Evolutionary conservation across 1,139 yeast species (phyloP).

Genomic region (Zygoascus hellenicus): DNA sequence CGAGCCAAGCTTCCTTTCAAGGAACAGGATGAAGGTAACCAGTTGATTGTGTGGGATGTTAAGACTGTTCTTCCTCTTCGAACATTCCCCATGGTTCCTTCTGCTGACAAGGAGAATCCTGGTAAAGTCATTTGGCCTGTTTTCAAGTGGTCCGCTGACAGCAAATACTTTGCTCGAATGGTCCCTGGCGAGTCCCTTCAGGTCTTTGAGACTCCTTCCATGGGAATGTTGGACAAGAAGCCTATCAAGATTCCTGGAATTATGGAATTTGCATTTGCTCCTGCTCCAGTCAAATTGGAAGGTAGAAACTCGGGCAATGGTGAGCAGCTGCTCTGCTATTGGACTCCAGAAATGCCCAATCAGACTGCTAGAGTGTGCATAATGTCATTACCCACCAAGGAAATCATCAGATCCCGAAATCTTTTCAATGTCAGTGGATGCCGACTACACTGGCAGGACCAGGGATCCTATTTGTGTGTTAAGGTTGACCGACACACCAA

Average conservation of each 20-base stretch:
- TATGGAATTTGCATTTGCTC: constrained; percentile 93
- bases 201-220: constrained; percentile 67
- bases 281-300: constrained; percentile 70
- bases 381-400: constrained; percentile 81
- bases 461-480: constrained; percentile 79
- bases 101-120: constrained; percentile 49
- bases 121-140: constrained; percentile 91
- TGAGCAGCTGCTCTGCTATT: constrained; percentile 73
- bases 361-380: constrained; percentile 94
- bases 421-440: constrained; percentile 92
- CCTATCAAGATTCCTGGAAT: constrained; percentile 78
- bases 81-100: constrained; percentile 79
- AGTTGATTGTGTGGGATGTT: constrained; percentile 90
- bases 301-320: constrained; percentile 36
- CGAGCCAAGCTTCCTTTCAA: constrained; percentile 73
- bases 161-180: constrained; percentile 90
- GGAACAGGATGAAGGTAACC: constrained; percentile 87
- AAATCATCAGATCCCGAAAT: constrained; percentile 83
- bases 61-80: constrained; percentile 77
- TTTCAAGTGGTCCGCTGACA: constrained; percentile 94
- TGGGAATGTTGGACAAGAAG: constrained; percentile 79
- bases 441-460: constrained; percentile 90
- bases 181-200: constrained; percentile 86
- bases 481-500: constrained; percentile 97
- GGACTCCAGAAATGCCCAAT: constrained; percentile 93